phyloP scores from a whole-genome alignment of 2,329 filamentous ascomycete genomes.

The Pseudocercospora cruenta region DNA sequence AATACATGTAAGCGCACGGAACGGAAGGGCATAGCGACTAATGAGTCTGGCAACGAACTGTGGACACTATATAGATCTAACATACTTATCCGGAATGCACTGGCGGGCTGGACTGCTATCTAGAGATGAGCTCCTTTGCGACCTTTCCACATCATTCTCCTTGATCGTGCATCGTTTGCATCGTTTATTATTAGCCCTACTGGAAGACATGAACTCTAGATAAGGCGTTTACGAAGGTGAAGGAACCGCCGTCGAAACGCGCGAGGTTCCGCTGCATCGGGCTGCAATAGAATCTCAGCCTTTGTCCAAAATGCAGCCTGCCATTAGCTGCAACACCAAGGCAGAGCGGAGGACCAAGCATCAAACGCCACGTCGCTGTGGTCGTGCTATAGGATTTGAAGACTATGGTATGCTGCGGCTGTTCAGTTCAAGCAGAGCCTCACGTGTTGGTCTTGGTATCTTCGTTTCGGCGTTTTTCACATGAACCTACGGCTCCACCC shows the following conservation, averaged over 20 bases:
- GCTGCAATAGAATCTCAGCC: neutral
- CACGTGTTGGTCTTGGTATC: neutral
- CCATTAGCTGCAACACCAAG: neutral
- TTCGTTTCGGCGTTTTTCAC: neutral
- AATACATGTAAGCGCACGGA: too few relatives aligned
- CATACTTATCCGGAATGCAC: neutral
- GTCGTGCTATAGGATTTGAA: too few relatives aligned
- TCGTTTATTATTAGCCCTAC: too few relatives aligned
- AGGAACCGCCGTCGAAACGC: neutral
- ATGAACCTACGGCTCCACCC: neutral
- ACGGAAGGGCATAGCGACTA: neutral
- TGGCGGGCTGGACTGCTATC: neutral
- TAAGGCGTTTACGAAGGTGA: neutral
- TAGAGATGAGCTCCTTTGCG: neutral
- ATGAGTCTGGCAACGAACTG: neutral
- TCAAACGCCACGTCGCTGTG: neutral
- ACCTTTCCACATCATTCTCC: neutral
- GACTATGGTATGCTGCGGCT: too few relatives aligned
- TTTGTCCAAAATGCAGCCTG: neutral
- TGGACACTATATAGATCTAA: neutral
- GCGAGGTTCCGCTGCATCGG: neutral
- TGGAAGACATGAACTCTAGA: neutral
- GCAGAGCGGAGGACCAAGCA: neutral
- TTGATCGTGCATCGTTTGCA: neutral
- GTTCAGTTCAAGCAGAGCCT: neutral